Evolutionary conservation across 768 basidiomycete species (phyloP).

Genomic region (Mycena olivaceomarginata): DNA sequence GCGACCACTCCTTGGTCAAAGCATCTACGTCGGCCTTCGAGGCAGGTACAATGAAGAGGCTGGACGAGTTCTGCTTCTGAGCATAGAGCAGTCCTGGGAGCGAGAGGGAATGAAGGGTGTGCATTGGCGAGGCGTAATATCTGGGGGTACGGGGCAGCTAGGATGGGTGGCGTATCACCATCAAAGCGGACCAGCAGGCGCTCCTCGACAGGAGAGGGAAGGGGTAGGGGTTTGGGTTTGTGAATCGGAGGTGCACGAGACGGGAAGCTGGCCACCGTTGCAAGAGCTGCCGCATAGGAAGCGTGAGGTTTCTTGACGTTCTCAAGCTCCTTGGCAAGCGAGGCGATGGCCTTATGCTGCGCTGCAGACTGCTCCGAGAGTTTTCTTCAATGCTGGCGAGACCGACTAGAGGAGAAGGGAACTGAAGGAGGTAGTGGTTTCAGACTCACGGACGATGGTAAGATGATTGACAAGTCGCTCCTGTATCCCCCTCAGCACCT

Average conservation of each 20-base stretch:
- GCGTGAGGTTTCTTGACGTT: too few species aligned
- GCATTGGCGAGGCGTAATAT: not conserved
- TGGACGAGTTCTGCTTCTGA: conserved; percentile 7
- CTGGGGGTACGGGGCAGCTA: not conserved
- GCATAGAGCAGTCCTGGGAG: not conserved
- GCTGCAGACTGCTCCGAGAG: conserved; percentile 1
- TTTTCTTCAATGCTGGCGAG: not conserved
- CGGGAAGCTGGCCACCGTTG: too few species aligned
- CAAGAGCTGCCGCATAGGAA: not conserved
- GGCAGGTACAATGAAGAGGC: conserved; percentile 1
- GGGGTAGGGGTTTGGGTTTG: not conserved
- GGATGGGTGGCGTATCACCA: not conserved
- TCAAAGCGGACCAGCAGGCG: not conserved
- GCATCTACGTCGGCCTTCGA: not conserved
- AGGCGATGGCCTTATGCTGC: conserved; percentile 6
- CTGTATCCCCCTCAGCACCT: not conserved
- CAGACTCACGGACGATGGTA: conserved; percentile 1
- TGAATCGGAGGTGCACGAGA: not conserved
- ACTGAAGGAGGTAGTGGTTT: not conserved
- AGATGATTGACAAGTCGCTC: conserved; percentile 3
- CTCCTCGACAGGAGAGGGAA: conserved; percentile 8
- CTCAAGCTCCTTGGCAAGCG: not conserved
- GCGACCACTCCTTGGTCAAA: not conserved
- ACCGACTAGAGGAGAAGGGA: not conserved
- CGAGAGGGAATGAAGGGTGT: conserved; percentile 5